A percentile compares a stretch with the other conserved stretches of the same genome.
These are phyloP conservation scores for Oryza punctata DNA, from an alignment of 176 grass and related monocot species.

Conservation along the genomic window DNA sequence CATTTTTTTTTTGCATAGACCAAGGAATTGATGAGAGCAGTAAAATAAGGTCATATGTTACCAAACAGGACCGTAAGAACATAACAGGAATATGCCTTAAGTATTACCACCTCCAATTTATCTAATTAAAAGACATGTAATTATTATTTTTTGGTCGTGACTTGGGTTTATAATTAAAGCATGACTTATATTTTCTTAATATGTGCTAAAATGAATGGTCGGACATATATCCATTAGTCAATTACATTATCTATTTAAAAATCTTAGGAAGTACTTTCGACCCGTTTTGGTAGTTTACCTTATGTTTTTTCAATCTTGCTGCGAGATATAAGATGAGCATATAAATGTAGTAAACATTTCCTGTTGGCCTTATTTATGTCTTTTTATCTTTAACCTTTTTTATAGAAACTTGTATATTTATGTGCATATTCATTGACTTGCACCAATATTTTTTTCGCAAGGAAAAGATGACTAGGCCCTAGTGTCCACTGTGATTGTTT, in stretches of 20 bases:
- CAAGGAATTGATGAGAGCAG: not conserved
- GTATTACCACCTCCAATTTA: too few species aligned
- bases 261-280: too few species aligned
- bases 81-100: too few species aligned
- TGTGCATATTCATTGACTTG: not conserved
- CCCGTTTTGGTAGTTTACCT: not conserved
- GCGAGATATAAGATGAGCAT: not conserved
- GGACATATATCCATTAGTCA: too few species aligned
- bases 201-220: too few species aligned
- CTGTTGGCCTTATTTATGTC: not conserved
- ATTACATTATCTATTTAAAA: too few species aligned
- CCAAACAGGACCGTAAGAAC: not conserved
- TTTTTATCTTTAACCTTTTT: not conserved
- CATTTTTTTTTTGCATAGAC: not conserved
- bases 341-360: not conserved
- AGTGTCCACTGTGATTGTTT: not conserved
- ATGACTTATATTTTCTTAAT: too few species aligned
- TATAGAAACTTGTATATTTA: not conserved
- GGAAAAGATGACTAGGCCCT: not conserved
- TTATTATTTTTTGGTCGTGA: too few species aligned
- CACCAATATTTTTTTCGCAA: not conserved
- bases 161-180: too few species aligned
- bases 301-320: not conserved
- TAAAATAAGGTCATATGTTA: not conserved
- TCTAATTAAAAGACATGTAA: too few species aligned